Evolutionary conservation across 2,329 filamentous ascomycete species (phyloP), one percentile per base, ranked within the genome.

Genomic region (Periconia sp.): DNA sequence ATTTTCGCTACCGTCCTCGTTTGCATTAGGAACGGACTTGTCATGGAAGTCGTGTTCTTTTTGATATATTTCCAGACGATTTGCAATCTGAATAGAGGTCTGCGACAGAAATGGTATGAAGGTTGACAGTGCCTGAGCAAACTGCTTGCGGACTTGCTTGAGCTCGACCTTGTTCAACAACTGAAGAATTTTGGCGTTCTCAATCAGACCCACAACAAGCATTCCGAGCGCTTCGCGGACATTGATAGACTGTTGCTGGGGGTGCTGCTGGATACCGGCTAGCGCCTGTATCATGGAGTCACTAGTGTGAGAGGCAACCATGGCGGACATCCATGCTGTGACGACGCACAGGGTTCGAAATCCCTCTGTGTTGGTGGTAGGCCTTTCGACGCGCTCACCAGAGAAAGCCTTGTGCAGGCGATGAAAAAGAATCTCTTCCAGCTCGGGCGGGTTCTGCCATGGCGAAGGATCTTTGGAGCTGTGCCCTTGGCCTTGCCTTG

Each of bases 201-300:
- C 86, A 50, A 83, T 81, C 11, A 88, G 76, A 0, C 82, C 81
- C 46, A 88, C 74, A 6, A 89, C 72, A 17, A 90, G 75, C 65
- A 86, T 81, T 2, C 86, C 83, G 55, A 90, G 82, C 0, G 85
- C 86, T 44, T 85, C 83, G 18, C 84, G 80, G 1, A 86, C 78
- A 43, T 81, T 84, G 76, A 86, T 82, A 47, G 88, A 85, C 31
- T 86, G 79, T 69, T 37, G 79, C 72, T 49, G 81, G 75, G 37
- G 82, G 78, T 49, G 79, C 72, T 40, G 81, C 78, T 70, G 66
- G 20, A 71, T 70, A 10, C 71, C 77, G 69, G 15, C 55, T 62
- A 76, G 72, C 37, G 71, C 72, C 40, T 76, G 69, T 27, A 74
- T 67, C 64, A 75, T 71, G 11, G 70, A 70, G 41, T 74, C 70